A percentile compares a stretch with the other conserved stretches of the same genome.
Evolutionary conservation across 345 rosid species (phyloP).

Genomic region (Streptanthus diversifolius): DNA sequence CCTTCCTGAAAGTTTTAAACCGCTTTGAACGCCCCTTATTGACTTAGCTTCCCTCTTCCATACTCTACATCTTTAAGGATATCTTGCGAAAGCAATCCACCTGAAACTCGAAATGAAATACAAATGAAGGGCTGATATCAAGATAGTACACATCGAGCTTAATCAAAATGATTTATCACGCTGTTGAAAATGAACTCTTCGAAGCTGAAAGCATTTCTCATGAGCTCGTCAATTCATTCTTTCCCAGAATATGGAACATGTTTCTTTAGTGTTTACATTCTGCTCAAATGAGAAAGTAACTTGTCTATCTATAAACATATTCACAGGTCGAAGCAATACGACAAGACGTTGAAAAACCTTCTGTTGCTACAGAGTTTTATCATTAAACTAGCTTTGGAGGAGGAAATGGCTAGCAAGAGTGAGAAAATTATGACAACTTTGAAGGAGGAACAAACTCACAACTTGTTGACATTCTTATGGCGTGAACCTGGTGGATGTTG

Average conservation of each 20-base stretch:
- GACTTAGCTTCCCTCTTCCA: conserved; percentile 50
- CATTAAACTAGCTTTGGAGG: not conserved
- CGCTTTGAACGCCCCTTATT: not conserved
- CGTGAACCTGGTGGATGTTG: conserved; percentile 44
- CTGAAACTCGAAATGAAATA: conserved; percentile 37
- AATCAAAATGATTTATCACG: not conserved
- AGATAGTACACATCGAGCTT: not conserved
- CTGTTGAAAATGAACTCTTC: conserved; percentile 23
- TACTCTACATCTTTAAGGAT: conserved; percentile 62
- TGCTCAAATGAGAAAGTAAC: not conserved
- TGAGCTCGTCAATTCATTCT: conserved; percentile 14
- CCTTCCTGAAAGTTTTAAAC: not conserved
- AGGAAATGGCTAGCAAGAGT: not conserved
- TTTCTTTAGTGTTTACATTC: conserved; percentile 13
- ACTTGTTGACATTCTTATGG: conserved; percentile 41
- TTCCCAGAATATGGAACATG: not conserved
- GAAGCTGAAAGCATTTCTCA: conserved; percentile 19
- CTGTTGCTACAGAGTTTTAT: not conserved
- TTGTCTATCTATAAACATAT: not conserved
- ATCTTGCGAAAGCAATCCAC: conserved; percentile 60
- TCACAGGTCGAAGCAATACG: not conserved
- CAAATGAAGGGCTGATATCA: not conserved
- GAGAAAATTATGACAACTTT: not conserved
- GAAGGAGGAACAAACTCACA: conserved; percentile 34
- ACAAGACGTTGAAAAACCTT: not conserved